Evolutionary conservation across 2,329 filamentous ascomycete genomes (phyloP), one percentile per base, ranked within the genome.

Genomic region (Ophiosphaerella narmari): DNA sequence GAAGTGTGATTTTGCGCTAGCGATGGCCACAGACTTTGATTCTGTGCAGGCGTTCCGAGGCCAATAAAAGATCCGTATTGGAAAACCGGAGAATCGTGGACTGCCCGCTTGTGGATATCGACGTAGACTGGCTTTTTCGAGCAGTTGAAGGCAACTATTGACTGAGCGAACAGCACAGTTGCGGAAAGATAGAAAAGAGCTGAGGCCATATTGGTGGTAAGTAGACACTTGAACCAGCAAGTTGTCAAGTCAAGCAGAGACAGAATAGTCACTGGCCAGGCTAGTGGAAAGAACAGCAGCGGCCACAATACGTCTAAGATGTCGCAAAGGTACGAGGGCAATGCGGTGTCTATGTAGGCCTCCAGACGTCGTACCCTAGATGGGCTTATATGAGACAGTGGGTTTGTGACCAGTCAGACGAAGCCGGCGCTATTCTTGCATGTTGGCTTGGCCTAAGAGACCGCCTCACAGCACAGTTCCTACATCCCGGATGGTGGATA

Each of bases 11-110:
- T 78, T 38, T 73, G 67, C 29, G 62, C 55, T 50, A 78, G 54
- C 23, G 74, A 75, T 4, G 75, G 75, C 74, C 74, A 77, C 13
- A 76, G 57, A 39, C 74, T 77, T 43, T 77, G 70, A 50, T 78
- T 78, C 51, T 77, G 75, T 54, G 74, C 70, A 18, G 74, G 73
- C 7, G 69, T 64, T 7, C 75, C 75, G 7, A 76, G 62, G 16
- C 76, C 76, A 31, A 77, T 73, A 61, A 78, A 78, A 2, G 74
- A 73, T 40, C 76, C 76, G 66, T 78, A 78, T 47, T 77, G 75
- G 40, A 74, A 72, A 11, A 67, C 60, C 1, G 62, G 54, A 5
- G 70, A 70, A 40, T 72, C 70, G 43, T 76, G 70, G n/a, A 77
- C 75, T 12, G 64, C 70, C 43, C 76, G 66, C 50, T 70, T 72